Evolutionary conservation across 345 rosid species (phyloP), one percentile per base, ranked within the genome.

Genomic region (Corchorus capsularis): DNA sequence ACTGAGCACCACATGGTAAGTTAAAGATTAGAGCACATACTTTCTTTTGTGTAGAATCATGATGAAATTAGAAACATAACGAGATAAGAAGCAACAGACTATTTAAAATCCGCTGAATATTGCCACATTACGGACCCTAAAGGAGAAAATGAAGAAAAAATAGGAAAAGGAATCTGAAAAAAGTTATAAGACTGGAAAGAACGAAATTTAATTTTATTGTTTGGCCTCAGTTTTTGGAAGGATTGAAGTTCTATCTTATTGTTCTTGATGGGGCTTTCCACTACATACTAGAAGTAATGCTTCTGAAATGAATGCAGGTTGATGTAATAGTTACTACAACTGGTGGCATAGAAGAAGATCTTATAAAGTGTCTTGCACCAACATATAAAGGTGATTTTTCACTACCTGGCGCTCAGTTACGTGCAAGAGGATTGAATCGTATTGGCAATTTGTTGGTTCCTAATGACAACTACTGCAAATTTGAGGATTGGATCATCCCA

Each of bases 291-390:
- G 27, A 55, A 74, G 3, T 72, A 47, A 43, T 55, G 19, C 65
- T 67, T 75, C 32, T 34, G 11, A 77, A 61, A 32, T 81, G 74
- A 79, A 3, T 84, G 79, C 74, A 96, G 99, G 98, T 96, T 63
- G 94, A 96, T 91, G 98, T 96, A 56, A 83, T 96, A 52, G 98
- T 90, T 50, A 96, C 99, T 4, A 94, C 97, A 35, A 84, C 98
- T 34, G 99, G 99, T 80, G 99, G 99, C 27, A 91, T 96, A 62
- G 98, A 96, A 80, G 99, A 96, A 86, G 99, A 96, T 86, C 93
- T 96, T 4, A 90, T 93, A 5, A 96, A 96, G 81, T 93, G 99
- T 77, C 97, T 96, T 78, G 98, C 98, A 5, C 95, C 97, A 4
- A 93, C 97, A 0, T 96, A 72, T 55, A 92, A 89, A 89, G 97